Percentiles rank a stretch among this genome's conserved stretches.
Evolutionary conservation across 495 filamentous ascomycete genomes (phyloP).

Genomic region (Hyaloscypha finlandica): DNA sequence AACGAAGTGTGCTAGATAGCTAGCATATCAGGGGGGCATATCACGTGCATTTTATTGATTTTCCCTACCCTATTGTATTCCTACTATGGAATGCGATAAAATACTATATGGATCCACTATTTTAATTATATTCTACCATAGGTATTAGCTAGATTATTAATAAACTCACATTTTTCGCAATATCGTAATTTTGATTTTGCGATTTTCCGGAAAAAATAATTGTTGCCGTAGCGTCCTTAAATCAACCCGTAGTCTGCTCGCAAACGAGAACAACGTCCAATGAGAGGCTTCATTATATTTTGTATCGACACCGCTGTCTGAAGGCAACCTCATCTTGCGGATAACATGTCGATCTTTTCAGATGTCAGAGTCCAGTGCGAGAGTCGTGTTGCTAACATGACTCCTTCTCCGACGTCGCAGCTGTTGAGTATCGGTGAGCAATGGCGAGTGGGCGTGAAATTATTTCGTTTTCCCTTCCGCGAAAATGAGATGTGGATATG

Average conservation of each 20-base stretch:
- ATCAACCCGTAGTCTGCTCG: neutral
- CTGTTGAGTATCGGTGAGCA: slow-evolving; percentile 7
- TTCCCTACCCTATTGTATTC: no score
- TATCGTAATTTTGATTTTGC: no score
- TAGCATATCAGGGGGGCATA: no score
- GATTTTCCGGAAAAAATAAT: no score
- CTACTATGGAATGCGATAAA: no score
- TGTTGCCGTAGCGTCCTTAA: no score
- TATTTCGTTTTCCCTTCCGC: neutral
- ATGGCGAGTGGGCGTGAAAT: neutral
- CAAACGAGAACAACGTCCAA: neutral
- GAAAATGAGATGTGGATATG: slow-evolving; percentile 12
- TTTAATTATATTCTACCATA: no score
- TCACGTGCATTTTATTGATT: no score
- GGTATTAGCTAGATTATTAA: no score
- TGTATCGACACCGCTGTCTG: neutral
- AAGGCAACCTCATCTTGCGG: neutral
- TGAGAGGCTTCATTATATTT: neutral
- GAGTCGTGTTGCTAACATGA: slow-evolving; percentile 6
- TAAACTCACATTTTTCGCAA: no score
- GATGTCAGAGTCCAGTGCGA: neutral
- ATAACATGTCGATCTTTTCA: slow-evolving; percentile 17
- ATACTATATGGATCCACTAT: no score
- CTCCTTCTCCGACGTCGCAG: neutral
- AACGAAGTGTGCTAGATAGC: no score